Conservation (phyloP, 2,329 filamentous ascomycete species). For the Eutypa lata region DNA sequence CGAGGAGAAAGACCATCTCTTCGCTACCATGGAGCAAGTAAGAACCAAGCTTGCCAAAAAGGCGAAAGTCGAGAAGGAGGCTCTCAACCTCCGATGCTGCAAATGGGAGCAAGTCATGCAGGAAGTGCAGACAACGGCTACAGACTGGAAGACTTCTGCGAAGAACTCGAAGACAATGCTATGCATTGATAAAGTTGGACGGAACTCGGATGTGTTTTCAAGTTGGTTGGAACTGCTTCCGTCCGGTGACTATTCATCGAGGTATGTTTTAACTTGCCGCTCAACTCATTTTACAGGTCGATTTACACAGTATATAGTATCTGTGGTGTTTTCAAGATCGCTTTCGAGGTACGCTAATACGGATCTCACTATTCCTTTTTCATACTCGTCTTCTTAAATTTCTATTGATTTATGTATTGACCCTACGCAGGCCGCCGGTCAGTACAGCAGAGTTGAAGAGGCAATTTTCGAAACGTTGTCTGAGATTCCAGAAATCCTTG, state of each 20-base stretch:
- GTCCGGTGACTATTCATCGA: slow-evolving; percentile 6
- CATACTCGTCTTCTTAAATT: not conserved
- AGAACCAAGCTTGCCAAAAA: slow-evolving; percentile 1
- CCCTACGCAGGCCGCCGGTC: not conserved
- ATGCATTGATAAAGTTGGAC: slow-evolving; percentile 5
- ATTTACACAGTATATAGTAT: not conserved
- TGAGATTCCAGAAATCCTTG: not conserved
- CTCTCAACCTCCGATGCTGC: not conserved
- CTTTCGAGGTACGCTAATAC: not conserved
- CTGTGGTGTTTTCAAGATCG: not conserved
- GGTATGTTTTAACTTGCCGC: not conserved
- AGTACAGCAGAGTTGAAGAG: not conserved
- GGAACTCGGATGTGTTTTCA: slow-evolving; percentile 4
- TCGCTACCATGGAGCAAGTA: not conserved
- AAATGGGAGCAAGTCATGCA: slow-evolving; percentile 7
- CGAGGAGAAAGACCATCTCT: not conserved
- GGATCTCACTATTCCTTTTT: not conserved
- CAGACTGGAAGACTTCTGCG: slow-evolving; percentile 1
- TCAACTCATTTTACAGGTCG: not conserved
- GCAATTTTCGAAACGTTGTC: not conserved
- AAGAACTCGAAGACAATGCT: slow-evolving; percentile 4
- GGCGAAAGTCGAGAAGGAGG: not conserved
- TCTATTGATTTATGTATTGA: not conserved
- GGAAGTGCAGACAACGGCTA: slow-evolving; percentile 3
- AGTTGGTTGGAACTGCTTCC: slow-evolving; percentile 7